Percentiles rank a stretch among this genome's conserved stretches.
Evolutionary conservation across 345 rosid genomes (phyloP).

Genomic region (Microthlaspi erraticum): DNA sequence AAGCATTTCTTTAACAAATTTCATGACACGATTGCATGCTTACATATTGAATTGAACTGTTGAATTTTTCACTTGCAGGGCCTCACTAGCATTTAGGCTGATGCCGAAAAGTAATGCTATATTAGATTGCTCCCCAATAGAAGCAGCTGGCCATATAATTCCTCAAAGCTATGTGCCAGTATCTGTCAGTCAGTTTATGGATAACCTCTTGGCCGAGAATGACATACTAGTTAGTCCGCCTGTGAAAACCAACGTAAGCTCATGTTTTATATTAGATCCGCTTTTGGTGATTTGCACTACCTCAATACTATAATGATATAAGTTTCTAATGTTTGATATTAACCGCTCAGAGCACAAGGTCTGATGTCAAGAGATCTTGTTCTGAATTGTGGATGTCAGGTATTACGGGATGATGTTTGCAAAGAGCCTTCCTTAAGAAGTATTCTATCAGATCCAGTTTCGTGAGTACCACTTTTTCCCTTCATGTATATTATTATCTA

Average conservation of each 20-base stretch:
- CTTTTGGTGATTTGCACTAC: conserved; percentile 24
- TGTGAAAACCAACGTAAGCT: conserved; percentile 71
- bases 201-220: conserved; percentile 96
- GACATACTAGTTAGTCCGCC: conserved; percentile 61
- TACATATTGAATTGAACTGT: neutral
- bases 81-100: conserved; percentile 85
- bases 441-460: conserved; percentile 91
- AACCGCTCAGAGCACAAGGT: conserved; percentile 41
- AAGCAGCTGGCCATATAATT: conserved; percentile 95
- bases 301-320: conserved; percentile 20
- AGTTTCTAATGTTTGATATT: conserved; percentile 37
- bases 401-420: conserved; percentile 54
- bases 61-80: conserved; percentile 50
- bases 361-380: conserved; percentile 42
- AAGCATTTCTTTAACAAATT: conserved; percentile 28
- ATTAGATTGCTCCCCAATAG: conserved; percentile 94
- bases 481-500: conserved; percentile 9
- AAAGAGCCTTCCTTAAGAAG: conserved; percentile 95
- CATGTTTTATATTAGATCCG: conserved; percentile 25
- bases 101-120: conserved; percentile 96
- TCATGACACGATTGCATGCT: conserved; percentile 14
- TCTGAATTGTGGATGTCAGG: conserved; percentile 65
- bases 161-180: conserved; percentile 91
- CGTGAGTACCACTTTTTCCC: conserved; percentile 63
- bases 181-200: conserved; percentile 98